Conservation (phyloP, 1,284 basidiomycete genomes). For the Schizopora paradoxa region DNA sequence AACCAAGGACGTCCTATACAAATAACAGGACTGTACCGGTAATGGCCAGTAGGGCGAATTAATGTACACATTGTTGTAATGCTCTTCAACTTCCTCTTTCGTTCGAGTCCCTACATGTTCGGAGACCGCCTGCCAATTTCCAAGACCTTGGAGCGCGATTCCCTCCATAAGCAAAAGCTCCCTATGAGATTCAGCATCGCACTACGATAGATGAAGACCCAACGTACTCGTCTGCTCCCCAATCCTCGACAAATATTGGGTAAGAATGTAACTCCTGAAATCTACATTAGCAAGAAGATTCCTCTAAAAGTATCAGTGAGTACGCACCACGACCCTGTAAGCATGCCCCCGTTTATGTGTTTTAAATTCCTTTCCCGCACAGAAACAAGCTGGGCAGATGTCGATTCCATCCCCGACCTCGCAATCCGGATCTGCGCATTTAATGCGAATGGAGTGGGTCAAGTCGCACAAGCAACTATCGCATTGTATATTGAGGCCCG, state of each 20-base stretch:
- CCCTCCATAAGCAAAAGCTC: constrained; percentile 91
- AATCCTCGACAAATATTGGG: constrained; percentile 92
- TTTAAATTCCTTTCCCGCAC: constrained; percentile 84
- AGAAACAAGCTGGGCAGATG: constrained; percentile 88
- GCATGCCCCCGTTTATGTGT: constrained; percentile 86
- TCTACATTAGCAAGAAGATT: constrained; percentile 5
- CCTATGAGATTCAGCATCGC: constrained; percentile 35
- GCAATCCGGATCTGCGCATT: constrained; percentile 81
- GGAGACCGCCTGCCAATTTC: constrained; percentile 97
- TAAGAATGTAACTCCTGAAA: constrained; percentile 89
- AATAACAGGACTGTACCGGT: constrained; percentile 48
- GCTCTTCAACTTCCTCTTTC: constrained; percentile 90
- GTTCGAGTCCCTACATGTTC: constrained; percentile 94
- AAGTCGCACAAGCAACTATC: constrained; percentile 70
- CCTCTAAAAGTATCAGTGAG: constrained; percentile 8
- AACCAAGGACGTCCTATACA: constrained; percentile 5
- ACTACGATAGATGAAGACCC: background rate
- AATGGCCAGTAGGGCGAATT: constrained; percentile 73
- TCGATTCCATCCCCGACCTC: constrained; percentile 76
- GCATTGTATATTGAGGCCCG: constrained; percentile 72
- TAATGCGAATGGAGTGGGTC: constrained; percentile 88
- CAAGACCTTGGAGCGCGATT: constrained; percentile 83
- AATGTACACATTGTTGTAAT: constrained; percentile 85
- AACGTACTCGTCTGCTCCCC: constrained; percentile 96
- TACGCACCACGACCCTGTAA: constrained; percentile 85